Conservation (phyloP, 2,329 filamentous ascomycete species). For the Trichoderma citrinoviride region DNA sequence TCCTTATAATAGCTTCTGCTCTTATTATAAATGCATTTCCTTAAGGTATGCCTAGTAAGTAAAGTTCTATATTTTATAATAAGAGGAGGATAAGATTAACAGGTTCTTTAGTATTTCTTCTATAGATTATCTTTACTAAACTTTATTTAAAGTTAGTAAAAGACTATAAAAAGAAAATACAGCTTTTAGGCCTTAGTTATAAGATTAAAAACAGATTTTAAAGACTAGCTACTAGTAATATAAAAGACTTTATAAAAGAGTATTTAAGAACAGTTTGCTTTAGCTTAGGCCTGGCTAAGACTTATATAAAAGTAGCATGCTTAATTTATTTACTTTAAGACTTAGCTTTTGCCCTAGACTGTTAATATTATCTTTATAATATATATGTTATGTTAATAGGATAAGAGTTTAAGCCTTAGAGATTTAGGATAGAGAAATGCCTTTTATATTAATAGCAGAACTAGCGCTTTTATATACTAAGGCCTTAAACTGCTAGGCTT, state of each 20-base stretch:
- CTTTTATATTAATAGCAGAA: not conserved
- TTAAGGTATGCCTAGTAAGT: not conserved
- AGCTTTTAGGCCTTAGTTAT: not conserved
- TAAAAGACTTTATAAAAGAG: not conserved
- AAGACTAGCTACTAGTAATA: not conserved
- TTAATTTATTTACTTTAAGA: not conserved
- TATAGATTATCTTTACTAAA: not conserved
- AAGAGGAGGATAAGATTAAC: not conserved
- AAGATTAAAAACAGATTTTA: not conserved
- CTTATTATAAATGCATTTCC: not conserved
- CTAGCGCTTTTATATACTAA: not conserved
- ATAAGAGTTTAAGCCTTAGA: not conserved
- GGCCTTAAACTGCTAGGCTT: not conserved
- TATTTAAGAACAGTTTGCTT: not conserved
- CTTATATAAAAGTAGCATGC: not conserved
- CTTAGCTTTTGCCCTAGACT: not conserved
- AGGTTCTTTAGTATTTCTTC: not conserved
- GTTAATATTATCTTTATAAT: not conserved
- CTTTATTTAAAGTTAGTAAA: not conserved
- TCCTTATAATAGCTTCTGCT: not conserved
- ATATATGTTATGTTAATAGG: not conserved
- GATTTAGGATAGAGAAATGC: not conserved
- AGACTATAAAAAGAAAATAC: not conserved
- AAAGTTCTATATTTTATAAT: not conserved
- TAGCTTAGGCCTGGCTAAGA: not conserved